These are phyloP conservation scores for Aurifilum marmelostoma DNA, from an alignment of 2,329 filamentous ascomycete species.

Conservation along the genomic window DNA sequence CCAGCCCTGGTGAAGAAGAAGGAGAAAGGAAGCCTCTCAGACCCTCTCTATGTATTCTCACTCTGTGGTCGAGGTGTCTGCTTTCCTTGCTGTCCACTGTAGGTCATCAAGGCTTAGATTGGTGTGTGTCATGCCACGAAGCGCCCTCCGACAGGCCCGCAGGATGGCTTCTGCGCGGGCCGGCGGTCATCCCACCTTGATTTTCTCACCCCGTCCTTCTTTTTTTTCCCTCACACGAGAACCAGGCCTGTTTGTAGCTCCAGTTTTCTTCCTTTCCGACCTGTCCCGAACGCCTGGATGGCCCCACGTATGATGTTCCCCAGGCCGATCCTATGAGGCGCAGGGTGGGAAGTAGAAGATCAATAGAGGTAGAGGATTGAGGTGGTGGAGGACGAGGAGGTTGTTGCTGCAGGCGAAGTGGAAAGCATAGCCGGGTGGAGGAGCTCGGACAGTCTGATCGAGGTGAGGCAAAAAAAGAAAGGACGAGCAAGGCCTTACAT, in stretches of 20 bases:
- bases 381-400: not conserved
- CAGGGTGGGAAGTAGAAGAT: not conserved
- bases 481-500: not conserved
- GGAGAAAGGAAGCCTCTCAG: too few species aligned
- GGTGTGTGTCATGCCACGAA: conserved; percentile 4
- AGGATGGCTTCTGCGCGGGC: conserved; percentile 4
- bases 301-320: conserved; percentile 12
- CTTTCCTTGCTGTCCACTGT: too few species aligned
- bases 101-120: not conserved
- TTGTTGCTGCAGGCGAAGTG: not conserved
- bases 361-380: not conserved
- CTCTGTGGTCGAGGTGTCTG: too few species aligned
- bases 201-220: not conserved
- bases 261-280: conserved; percentile 13
- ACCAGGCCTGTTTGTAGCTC: not conserved
- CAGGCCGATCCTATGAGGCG: not conserved
- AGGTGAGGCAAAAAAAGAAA: not conserved
- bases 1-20: not conserved
- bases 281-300: conserved; percentile 12
- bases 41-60: too few species aligned
- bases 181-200: not conserved
- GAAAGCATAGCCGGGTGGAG: not conserved
- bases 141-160: conserved; percentile 11
- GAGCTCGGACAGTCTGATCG: not conserved
- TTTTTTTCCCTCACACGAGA: not conserved